Conservation (phyloP, 345 rosid genomes). For the Aquilaria yunnanensis region DNA sequence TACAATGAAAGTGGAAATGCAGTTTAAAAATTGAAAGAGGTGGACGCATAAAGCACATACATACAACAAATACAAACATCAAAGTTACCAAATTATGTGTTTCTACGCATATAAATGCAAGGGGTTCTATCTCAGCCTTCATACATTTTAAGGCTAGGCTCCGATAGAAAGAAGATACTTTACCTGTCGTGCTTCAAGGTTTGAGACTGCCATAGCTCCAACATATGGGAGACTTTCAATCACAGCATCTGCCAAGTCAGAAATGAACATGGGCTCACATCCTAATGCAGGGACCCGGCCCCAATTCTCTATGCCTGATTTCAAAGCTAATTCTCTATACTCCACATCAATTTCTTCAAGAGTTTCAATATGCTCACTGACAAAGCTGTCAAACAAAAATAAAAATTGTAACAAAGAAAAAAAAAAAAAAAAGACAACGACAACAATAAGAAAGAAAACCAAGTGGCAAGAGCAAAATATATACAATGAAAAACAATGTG, state of each 20-base stretch:
- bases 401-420: not conserved
- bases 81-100: not conserved
- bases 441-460: not conserved
- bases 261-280: constrained; percentile 86
- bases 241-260: constrained; percentile 98
- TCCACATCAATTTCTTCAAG: constrained; percentile 98
- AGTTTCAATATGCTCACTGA: constrained; percentile 97
- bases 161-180: not conserved
- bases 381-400: constrained; percentile 55
- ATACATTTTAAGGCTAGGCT: not conserved
- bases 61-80: not conserved
- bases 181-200: constrained; percentile 99
- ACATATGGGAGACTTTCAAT: constrained; percentile 96
- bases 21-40: not conserved
- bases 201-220: constrained; percentile 97
- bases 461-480: not conserved
- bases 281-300: constrained; percentile 97
- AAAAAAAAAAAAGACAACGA: constrained; percentile 11
- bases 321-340: constrained; percentile 86
- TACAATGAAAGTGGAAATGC: not conserved
- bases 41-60: not conserved
- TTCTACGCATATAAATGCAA: not conserved
- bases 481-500: not conserved
- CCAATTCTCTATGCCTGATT: constrained; percentile 92
- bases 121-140: not conserved